Percentiles rank a stretch among this genome's conserved stretches.
phyloP scores from a whole-genome alignment of 2,329 filamentous ascomycete genomes.

The Rhynchosporium graminicola region DNA sequence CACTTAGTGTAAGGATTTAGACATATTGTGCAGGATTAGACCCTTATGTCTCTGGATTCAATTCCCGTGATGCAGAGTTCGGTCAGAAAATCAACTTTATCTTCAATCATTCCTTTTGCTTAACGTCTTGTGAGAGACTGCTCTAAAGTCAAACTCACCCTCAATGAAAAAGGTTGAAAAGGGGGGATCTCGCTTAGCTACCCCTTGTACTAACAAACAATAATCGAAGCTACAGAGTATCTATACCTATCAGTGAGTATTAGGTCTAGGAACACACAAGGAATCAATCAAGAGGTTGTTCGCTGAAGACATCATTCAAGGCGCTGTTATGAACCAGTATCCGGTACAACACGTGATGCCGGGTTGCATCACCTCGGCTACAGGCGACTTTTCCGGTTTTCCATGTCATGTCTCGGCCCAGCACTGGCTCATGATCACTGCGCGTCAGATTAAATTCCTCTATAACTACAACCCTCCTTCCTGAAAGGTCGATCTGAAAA shows the following conservation, averaged over 20 bases:
- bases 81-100: too few relatives aligned
- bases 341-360: neutral
- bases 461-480: neutral
- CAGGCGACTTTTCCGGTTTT: constrained; percentile 13
- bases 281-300: neutral
- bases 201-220: neutral
- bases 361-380: neutral
- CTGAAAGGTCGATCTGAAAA: neutral
- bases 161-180: neutral
- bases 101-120: too few relatives aligned
- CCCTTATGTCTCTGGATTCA: too few relatives aligned
- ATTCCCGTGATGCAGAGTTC: too few relatives aligned
- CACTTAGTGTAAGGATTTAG: too few relatives aligned
- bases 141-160: too few relatives aligned
- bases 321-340: neutral
- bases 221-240: too few relatives aligned
- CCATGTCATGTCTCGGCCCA: constrained; percentile 7
- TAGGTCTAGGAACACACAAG: neutral
- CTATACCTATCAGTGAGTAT: too few relatives aligned
- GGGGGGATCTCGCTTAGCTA: neutral
- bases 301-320: too few relatives aligned
- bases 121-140: too few relatives aligned
- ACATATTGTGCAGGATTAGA: too few relatives aligned
- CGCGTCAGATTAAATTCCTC: constrained; percentile 1
- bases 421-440: constrained; percentile 9